Conservation (phyloP, 768 basidiomycete species). For the Leucosporidium scottii region DNA sequence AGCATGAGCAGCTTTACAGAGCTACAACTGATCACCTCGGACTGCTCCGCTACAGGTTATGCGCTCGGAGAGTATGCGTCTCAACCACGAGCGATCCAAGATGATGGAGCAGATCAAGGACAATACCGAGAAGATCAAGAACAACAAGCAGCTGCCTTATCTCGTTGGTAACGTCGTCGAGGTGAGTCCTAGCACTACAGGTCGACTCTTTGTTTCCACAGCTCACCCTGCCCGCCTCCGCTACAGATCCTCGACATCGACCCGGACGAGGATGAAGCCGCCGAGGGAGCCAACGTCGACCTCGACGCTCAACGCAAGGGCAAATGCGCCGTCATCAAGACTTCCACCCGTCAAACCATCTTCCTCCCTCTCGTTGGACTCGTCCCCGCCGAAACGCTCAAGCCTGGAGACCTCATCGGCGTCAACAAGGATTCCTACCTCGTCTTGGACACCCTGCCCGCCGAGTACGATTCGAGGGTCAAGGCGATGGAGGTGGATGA, state of each 20-base stretch:
- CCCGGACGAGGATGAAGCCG: slow-evolving; percentile 54
- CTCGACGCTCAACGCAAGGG: slow-evolving; percentile 92
- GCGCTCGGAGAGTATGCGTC: slow-evolving; percentile 82
- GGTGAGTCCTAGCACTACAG: slow-evolving; percentile 48
- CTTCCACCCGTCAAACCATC: slow-evolving; percentile 91
- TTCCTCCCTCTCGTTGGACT: slow-evolving; percentile 97
- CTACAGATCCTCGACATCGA: slow-evolving; percentile 84
- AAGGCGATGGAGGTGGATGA: slow-evolving; percentile 99
- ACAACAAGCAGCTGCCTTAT: slow-evolving; percentile 98
- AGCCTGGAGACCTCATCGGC: slow-evolving; percentile 88
- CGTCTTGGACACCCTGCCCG: slow-evolving; percentile 87
- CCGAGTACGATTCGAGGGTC: slow-evolving; percentile 94
- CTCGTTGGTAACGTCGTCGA: slow-evolving; percentile 97
- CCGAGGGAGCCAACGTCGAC: slow-evolving; percentile 90
- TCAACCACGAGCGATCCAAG: slow-evolving; percentile 87
- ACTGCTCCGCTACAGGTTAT: slow-evolving; percentile 60
- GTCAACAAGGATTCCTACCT: slow-evolving; percentile 99
- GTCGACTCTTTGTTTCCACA: neutral
- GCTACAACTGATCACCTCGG: neutral
- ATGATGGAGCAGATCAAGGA: slow-evolving; percentile 99
- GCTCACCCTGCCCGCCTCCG: neutral
- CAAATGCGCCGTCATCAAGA: slow-evolving; percentile 98
- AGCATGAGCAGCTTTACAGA: neutral
- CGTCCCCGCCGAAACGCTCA: slow-evolving; percentile 82
- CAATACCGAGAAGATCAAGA: slow-evolving; percentile 96